Evolutionary conservation across 352 stramenopile genomes (phyloP), one percentile per base, ranked within the genome.

Genomic region (Halophytophthora polymorphica): DNA sequence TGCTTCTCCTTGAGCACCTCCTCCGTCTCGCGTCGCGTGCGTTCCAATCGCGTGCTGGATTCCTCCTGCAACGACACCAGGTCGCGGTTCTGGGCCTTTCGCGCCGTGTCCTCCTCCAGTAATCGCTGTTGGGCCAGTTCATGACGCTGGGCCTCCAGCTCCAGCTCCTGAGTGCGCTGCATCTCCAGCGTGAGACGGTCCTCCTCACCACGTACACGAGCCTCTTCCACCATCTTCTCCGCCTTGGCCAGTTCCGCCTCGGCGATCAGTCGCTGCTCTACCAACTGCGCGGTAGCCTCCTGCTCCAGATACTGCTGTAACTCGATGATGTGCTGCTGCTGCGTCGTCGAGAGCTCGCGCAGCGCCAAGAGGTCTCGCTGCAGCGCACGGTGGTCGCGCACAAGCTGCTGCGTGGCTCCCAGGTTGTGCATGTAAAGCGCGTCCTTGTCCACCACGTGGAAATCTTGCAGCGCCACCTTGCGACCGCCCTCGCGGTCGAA

Each of bases 401-500:
- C 69, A 2, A 98, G 62, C 48, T 93, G 80, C 59, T 98, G 86
- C 0, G 86, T 93, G 15, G 90, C 92, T 2, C 71, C 90, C 11
- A 97, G 61, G 46, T 84, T 94, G 73, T 96, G 86, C 88, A 96
- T 96, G 56, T 97, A 97, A 4, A 98, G 62, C 18, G 81, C 71
- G 42, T 90, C 76, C 38, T 94, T 95, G 64, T 97, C 89, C 6
- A 97, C 74, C 2, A 89, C 73, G 25, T 90, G 79, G 54, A 96
- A 80, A 55, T 97, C 83, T 37, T 85, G 73, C 22, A 97, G 45
- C 11, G 75, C 58, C 3, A 96, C 61, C 25, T 77, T 84, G 19
- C 78, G 56, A n/a, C 75, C 65, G 1, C 63, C 67, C 43, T 66
- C 47, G 10, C 67, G 61, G 50, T 84, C 62, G 33, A 82, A 69